A percentile compares a stretch with the other conserved stretches of the same genome.
phyloP scores from a whole-genome alignment of 345 rosid genomes.

The Linum tenue region DNA sequence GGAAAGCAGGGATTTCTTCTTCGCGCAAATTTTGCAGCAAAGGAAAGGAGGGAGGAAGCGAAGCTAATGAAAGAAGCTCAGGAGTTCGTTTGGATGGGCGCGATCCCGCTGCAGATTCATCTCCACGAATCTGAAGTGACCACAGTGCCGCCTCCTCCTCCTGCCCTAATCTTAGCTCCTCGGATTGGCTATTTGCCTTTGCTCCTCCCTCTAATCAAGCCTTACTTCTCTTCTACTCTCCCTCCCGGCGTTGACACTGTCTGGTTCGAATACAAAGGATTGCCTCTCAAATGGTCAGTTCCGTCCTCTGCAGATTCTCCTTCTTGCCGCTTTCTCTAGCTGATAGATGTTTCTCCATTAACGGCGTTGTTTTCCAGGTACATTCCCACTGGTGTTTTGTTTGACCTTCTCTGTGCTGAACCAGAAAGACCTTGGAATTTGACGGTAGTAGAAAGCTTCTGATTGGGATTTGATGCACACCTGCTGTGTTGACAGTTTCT shows the following conservation, averaged over 20 bases:
- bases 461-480: background rate
- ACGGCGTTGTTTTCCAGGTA: conserved; percentile 36
- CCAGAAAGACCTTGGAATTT: conserved; percentile 95
- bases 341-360: too few relatives aligned
- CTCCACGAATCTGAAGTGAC: conserved; percentile 86
- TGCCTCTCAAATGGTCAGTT: conserved; percentile 77
- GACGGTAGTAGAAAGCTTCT: conserved; percentile 35
- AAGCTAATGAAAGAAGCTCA: conserved; percentile 31
- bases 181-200: conserved; percentile 80
- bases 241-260: conserved; percentile 79
- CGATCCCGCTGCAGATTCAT: conserved; percentile 79
- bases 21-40: background rate
- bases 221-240: conserved; percentile 68
- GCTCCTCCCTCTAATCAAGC: conserved; percentile 51
- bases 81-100: conserved; percentile 78
- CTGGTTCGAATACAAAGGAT: conserved; percentile 87
- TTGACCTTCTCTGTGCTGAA: conserved; percentile 77
- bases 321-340: background rate
- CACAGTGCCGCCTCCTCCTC: conserved; percentile 75
- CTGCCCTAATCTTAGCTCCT: conserved; percentile 68
- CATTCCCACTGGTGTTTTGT: conserved; percentile 86
- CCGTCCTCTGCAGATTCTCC: background rate
- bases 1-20: background rate
- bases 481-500: background rate
- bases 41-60: background rate